Evolutionary conservation across 2,329 filamentous ascomycete genomes (phyloP), one percentile per base, ranked within the genome.

Genomic region (Aspergillus novofumigatus): DNA sequence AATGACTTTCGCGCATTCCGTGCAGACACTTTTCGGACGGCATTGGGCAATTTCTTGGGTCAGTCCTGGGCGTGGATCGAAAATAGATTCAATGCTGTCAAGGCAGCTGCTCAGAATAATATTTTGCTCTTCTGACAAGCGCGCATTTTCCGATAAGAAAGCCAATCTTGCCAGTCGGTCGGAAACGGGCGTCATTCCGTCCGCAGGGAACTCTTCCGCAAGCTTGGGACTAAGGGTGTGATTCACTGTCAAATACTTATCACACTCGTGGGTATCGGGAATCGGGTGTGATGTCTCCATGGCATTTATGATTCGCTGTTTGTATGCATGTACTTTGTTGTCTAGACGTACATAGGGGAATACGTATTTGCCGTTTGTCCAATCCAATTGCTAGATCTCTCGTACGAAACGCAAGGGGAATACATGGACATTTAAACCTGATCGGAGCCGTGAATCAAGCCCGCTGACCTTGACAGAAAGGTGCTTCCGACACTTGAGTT

Each of bases 11-110:
- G 53, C 10, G 14, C 26, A 48, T 54, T 52, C 44, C 38, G 55
- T 49, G 29, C 29, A 32, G 25, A 53, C 49, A 54, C 56, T 53
- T 29, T 56, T 48, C 42, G 61, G 59, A 17, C 63, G 57, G 50
- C 56, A 58, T 58, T 60, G 60, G n/a, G 56, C 52, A 47, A 65
- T 58, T 44, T 65, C 66, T 8, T 52, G 59, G 5, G 62, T 64
- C 4, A 67, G 41, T 26, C 59, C 58, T 7, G 61, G 60, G 4
- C 61, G 63, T 14, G 65, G 64, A 49, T 72, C 65, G 5, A 71
- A 58, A 26, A 70, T 59, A 5, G 59, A 54, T 53, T 78, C 76
- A 29, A 78, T 71, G 45, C 65, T 68, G 47, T 76, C 72, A 25
- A 78, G 69, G 51, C 74, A 69, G 20, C 65, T 62, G 47, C 75